Percentiles rank a stretch among this genome's conserved stretches.
These are phyloP conservation scores for Backusella psychrophila DNA, from an alignment of 192 early-diverging fungal genomes.

Conservation along the genomic window DNA sequence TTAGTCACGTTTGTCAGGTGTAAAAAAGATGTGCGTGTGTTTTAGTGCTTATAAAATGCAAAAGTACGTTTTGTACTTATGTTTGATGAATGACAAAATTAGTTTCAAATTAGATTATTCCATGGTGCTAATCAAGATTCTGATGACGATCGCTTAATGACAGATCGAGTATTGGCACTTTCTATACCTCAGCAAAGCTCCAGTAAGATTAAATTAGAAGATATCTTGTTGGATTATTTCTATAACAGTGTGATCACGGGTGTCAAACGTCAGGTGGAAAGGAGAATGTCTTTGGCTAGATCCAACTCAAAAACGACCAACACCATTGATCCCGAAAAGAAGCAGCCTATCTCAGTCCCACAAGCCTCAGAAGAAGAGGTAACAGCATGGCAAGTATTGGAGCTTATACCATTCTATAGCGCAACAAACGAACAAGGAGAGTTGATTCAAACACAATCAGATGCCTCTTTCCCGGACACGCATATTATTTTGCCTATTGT, in stretches of 20 bases:
- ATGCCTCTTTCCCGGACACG: conserved; percentile 51
- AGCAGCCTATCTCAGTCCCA: not conserved
- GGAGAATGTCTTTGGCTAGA: not conserved
- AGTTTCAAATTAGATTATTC: conserved; percentile 11
- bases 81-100: not conserved
- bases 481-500: not conserved
- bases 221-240: not conserved
- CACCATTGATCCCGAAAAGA: conserved; percentile 1
- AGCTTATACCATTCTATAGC: not conserved
- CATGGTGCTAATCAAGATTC: conserved; percentile 7
- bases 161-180: not conserved
- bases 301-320: not conserved
- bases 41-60: too few species aligned
- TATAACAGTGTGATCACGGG: conserved; percentile 5
- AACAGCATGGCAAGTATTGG: not conserved
- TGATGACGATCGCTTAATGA: not conserved
- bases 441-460: conserved; percentile 26
- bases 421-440: not conserved
- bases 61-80: not conserved
- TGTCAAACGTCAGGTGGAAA: not conserved
- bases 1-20: not conserved
- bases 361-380: not conserved
- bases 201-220: not conserved
- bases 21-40: not conserved
- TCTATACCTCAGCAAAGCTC: not conserved